Percentiles rank a stretch among this genome's conserved stretches.
phyloP scores from a whole-genome alignment of 1,284 basidiomycete genomes.

The Puccinia coronata region DNA sequence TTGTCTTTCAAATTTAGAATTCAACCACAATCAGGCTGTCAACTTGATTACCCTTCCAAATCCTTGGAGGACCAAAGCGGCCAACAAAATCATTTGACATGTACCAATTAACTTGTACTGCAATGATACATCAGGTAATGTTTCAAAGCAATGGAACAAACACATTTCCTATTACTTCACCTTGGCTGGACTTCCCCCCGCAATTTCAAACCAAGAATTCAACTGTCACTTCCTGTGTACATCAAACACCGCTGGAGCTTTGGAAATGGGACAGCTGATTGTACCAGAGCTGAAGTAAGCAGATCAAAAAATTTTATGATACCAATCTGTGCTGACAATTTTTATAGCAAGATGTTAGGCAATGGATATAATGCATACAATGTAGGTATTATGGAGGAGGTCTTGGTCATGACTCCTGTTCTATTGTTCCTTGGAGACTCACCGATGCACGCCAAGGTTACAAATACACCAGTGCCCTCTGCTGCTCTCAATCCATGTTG shows the following conservation, averaged over 20 bases:
- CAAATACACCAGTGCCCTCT: too few relatives aligned
- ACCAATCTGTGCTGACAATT: not conserved
- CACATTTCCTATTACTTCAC: too few relatives aligned
- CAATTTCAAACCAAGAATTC: too few relatives aligned
- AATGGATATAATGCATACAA: not conserved
- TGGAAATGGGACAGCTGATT: too few relatives aligned
- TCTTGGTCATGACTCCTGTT: constrained; percentile 6
- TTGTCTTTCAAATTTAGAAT: constrained; percentile 1
- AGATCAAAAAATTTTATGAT: not conserved
- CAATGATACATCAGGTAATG: not conserved
- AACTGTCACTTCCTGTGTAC: too few relatives aligned
- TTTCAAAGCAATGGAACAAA: too few relatives aligned
- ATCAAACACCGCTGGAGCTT: too few relatives aligned
- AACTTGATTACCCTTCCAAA: not conserved
- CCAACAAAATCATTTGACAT: not conserved
- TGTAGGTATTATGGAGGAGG: not conserved
- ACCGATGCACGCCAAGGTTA: too few relatives aligned
- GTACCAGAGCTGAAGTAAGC: not conserved
- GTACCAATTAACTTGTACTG: too few relatives aligned
- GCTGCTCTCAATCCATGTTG: too few relatives aligned
- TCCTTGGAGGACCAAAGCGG: not conserved
- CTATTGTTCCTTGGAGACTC: constrained; percentile 5
- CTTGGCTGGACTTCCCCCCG: too few relatives aligned
- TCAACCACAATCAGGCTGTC: not conserved
- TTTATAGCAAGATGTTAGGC: not conserved